Conservation (phyloP, 257 asterid species). For the Linderniella brevidens region DNA sequence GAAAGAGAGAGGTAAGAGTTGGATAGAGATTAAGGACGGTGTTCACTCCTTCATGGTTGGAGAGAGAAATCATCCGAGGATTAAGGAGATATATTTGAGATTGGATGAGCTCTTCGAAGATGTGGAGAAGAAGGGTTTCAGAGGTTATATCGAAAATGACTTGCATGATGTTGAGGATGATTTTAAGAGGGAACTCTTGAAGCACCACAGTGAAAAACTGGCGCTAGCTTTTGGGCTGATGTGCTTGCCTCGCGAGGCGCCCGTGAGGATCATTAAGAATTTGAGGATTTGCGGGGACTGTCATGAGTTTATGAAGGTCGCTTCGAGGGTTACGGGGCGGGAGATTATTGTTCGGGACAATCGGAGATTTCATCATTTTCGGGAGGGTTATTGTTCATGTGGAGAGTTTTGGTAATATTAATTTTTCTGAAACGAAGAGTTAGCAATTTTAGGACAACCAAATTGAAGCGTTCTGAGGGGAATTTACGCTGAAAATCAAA, state of each 20-base stretch:
- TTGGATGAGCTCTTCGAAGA: constrained; percentile 42
- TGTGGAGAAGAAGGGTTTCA: constrained; percentile 52
- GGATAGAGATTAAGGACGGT: constrained; percentile 62
- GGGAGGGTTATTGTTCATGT: constrained; percentile 63
- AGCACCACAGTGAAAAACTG: constrained; percentile 83
- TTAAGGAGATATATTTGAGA: constrained; percentile 42
- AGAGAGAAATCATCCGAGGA: constrained; percentile 46
- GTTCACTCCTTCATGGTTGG: constrained; percentile 82
- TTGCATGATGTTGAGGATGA: constrained; percentile 65
- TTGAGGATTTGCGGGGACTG: constrained; percentile 89
- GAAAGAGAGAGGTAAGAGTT: constrained; percentile 87
- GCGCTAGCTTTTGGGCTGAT: constrained; percentile 69
- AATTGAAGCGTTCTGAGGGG: no score
- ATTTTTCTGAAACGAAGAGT: no score
- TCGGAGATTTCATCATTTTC: constrained; percentile 75
- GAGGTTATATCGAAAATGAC: constrained; percentile 49
- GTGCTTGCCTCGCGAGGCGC: constrained; percentile 44
- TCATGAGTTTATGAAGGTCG: constrained; percentile 79
- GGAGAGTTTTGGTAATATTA: constrained; percentile 60
- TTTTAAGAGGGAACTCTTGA: constrained; percentile 47
- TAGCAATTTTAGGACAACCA: neutral
- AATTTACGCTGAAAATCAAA: no score
- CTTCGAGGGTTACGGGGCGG: constrained; percentile 43
- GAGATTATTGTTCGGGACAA: constrained; percentile 70
- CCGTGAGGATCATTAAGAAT: constrained; percentile 87